These are phyloP conservation scores for Aspergillus awamori DNA, from an alignment of 2,329 filamentous ascomycete species.

Conservation along the genomic window DNA sequence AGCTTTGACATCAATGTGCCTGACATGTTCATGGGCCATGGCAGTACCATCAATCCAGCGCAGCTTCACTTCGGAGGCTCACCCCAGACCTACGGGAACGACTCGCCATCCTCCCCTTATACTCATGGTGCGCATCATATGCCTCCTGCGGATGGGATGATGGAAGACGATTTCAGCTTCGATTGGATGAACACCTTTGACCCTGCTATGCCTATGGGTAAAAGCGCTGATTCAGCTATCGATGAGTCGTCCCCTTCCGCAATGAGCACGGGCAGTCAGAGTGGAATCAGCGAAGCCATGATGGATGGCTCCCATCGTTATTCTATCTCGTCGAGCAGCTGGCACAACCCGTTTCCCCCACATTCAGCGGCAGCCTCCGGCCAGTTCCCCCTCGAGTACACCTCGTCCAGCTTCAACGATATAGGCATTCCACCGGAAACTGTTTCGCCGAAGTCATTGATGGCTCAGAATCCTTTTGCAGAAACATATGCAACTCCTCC, in stretches of 20 bases:
- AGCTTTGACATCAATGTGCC: constrained; percentile 73
- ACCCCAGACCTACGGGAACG: constrained; percentile 56
- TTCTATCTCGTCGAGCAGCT: constrained; percentile 59
- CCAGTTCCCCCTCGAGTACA: constrained; percentile 75
- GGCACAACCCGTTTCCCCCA: constrained; percentile 70
- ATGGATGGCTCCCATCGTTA: constrained; percentile 73
- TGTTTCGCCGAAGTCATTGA: constrained; percentile 74
- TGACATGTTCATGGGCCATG: constrained; percentile 67
- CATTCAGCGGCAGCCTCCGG: constrained; percentile 67
- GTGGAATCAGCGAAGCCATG: constrained; percentile 77
- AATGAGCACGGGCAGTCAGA: constrained; percentile 92
- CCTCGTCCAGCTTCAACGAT: constrained; percentile 74
- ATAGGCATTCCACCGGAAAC: constrained; percentile 70
- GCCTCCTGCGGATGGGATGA: constrained; percentile 59
- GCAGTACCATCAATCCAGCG: constrained; percentile 64
- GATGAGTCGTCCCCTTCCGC: constrained; percentile 94
- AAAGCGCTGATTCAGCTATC: constrained; percentile 74
- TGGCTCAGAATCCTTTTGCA: constrained; percentile 67
- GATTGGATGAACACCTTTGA: constrained; percentile 86
- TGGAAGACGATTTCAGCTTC: constrained; percentile 72
- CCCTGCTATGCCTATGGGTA: constrained; percentile 70
- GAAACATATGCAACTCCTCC: constrained; percentile 80
- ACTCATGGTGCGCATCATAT: constrained; percentile 54
- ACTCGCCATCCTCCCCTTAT: constrained; percentile 46
- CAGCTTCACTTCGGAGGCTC: constrained; percentile 82